Evolutionary conservation across 805 yeast species (phyloP).

Genomic region (Metschnikowia drakensbergensis): DNA sequence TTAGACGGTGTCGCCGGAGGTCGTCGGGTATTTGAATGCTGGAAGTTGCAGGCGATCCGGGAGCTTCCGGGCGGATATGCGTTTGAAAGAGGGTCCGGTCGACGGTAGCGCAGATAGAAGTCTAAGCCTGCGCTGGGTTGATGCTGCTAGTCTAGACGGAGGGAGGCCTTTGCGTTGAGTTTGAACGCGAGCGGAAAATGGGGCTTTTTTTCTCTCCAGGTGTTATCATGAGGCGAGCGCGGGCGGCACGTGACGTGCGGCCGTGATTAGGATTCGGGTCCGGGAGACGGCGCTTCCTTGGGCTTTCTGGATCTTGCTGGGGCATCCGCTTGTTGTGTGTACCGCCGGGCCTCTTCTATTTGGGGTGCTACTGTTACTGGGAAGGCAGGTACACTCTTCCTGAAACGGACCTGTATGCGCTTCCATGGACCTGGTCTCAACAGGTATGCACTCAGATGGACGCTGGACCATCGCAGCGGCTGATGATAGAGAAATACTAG

Average conservation of each 20-base stretch:
- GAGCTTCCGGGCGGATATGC: neutral
- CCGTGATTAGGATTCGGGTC: neutral
- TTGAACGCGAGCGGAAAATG: constrained; percentile 2
- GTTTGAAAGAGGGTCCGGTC: neutral
- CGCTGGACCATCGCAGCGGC: no score
- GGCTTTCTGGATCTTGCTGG: neutral
- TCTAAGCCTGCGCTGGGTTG: neutral
- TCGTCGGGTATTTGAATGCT: neutral
- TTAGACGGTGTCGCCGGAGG: neutral
- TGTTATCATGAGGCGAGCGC: constrained; percentile 5
- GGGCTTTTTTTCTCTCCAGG: constrained; percentile 6
- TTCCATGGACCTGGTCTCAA: no score
- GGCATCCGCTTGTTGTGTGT: no score
- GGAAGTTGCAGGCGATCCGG: neutral
- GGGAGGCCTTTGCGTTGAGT: neutral
- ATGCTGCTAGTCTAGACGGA: neutral
- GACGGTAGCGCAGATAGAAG: neutral
- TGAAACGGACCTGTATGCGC: no score
- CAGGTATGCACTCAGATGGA: no score
- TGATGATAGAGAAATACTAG: no score
- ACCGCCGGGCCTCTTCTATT: no score
- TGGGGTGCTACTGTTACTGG: no score
- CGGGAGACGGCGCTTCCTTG: neutral
- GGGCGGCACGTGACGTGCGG: constrained; percentile 3
- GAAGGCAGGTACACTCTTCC: no score